Percentiles rank a stretch among this genome's conserved stretches.
phyloP scores from a whole-genome alignment of 305 asterid species.

The Solanum hybrid region DNA sequence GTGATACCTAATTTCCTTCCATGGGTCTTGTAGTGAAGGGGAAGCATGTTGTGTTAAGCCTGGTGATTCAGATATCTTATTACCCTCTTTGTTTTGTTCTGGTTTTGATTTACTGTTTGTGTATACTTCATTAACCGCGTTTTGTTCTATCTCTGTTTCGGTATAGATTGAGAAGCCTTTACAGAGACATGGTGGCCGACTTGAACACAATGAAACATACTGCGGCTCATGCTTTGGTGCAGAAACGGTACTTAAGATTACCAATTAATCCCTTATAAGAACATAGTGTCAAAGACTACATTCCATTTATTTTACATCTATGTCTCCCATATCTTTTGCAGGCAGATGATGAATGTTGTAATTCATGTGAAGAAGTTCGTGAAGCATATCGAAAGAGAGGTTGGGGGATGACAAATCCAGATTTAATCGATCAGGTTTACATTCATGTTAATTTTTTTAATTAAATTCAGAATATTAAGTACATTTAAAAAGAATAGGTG shows the following conservation, averaged over 20 bases:
- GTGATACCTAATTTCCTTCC: background rate
- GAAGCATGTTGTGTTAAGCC: background rate
- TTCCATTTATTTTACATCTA: background rate
- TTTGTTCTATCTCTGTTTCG: conserved; percentile 9
- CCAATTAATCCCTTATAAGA: background rate
- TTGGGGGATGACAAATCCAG: conserved; percentile 78
- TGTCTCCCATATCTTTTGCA: conserved; percentile 27
- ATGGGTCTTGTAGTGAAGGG: background rate
- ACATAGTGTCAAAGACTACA: background rate
- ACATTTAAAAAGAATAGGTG: background rate
- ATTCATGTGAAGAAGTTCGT: conserved; percentile 96
- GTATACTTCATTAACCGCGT: background rate
- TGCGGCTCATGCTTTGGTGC: conserved; percentile 99
- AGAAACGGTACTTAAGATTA: conserved; percentile 51
- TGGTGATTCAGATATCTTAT: background rate
- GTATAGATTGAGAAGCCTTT: conserved; percentile 91
- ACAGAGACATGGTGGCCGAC: conserved; percentile 97
- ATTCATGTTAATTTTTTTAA: background rate
- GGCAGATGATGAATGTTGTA: conserved; percentile 94
- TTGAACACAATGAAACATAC: conserved; percentile 85
- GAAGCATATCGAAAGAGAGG: conserved; percentile 92
- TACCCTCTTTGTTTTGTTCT: background rate
- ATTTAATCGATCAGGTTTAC: conserved; percentile 84
- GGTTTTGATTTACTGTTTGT: background rate
- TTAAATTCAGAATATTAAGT: background rate